Conservation (phyloP, 2,329 filamentous ascomycete genomes). For the Keithomyces neogunnii region DNA sequence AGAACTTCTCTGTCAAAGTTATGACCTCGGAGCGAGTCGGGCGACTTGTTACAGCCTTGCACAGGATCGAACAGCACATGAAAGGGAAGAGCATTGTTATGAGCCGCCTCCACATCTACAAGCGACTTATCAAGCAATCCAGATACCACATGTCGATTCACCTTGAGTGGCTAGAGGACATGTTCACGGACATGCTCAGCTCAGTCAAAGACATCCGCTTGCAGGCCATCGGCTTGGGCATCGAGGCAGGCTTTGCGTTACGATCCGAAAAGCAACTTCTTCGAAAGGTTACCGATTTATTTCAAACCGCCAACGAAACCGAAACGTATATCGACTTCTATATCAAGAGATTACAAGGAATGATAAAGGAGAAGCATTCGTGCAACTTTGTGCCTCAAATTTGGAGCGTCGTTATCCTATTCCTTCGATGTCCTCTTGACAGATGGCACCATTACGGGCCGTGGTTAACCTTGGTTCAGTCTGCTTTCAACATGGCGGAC, state of each 20-base stretch:
- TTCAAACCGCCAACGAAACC: conserved; percentile 41
- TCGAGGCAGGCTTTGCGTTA: conserved; percentile 59
- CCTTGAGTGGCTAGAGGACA: conserved; percentile 70
- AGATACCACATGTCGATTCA: conserved; percentile 62
- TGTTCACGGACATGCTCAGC: conserved; percentile 77
- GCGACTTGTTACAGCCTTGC: conserved; percentile 61
- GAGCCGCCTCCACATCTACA: conserved; percentile 71
- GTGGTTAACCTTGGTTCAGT: conserved; percentile 74
- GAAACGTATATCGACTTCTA: conserved; percentile 64
- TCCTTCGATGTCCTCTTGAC: conserved; percentile 58
- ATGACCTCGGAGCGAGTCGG: conserved; percentile 66
- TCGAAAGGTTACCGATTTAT: conserved; percentile 56
- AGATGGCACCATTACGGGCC: conserved; percentile 66
- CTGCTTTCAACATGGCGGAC: conserved; percentile 76
- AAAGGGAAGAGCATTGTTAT: conserved; percentile 75
- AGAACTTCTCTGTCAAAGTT: conserved; percentile 67
- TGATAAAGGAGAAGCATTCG: conserved; percentile 52
- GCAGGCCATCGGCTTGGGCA: conserved; percentile 65
- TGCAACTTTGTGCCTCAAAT: conserved; percentile 67
- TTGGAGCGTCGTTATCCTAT: conserved; percentile 75
- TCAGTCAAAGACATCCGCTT: conserved; percentile 66
- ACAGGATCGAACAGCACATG: conserved; percentile 63
- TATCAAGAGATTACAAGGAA: conserved; percentile 54
- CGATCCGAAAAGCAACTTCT: conserved; percentile 62
- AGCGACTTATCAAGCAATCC: conserved; percentile 64